A percentile compares a stretch with the other conserved stretches of the same genome.
phyloP scores from a whole-genome alignment of 2,329 filamentous ascomycete genomes.

The Calonectria ilicicola region DNA sequence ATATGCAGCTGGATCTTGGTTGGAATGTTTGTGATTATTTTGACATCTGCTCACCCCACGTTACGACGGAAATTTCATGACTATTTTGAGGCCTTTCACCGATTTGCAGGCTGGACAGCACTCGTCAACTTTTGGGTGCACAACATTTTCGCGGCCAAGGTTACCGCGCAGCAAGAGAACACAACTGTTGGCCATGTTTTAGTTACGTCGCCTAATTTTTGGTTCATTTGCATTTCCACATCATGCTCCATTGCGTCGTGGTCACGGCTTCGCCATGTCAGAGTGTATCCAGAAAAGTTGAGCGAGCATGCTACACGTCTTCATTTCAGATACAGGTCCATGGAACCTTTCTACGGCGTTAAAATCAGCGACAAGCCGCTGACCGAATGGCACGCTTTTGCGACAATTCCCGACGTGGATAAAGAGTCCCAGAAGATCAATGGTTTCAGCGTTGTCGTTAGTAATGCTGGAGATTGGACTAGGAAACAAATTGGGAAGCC shows the following conservation, averaged over 20 bases:
- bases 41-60: constrained; percentile 38
- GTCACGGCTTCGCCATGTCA: constrained; percentile 73
- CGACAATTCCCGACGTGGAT: constrained; percentile 65
- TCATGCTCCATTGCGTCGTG: constrained; percentile 54
- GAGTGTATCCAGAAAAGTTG: constrained; percentile 71
- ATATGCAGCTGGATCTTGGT: constrained; percentile 25
- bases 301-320: constrained; percentile 78
- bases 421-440: constrained; percentile 53
- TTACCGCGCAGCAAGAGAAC: neutral
- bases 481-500: constrained; percentile 67
- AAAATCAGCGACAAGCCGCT: constrained; percentile 71
- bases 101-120: constrained; percentile 74
- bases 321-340: constrained; percentile 70
- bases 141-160: constrained; percentile 65
- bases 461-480: constrained; percentile 79
- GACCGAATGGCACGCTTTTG: constrained; percentile 77
- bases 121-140: constrained; percentile 72
- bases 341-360: constrained; percentile 47
- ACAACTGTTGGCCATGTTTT: constrained; percentile 16
- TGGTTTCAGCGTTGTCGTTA: constrained; percentile 74
- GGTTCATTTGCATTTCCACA: constrained; percentile 15
- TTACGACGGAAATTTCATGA: constrained; percentile 62
- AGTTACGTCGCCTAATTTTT: constrained; percentile 23
- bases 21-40: constrained; percentile 45
- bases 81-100: constrained; percentile 74